Base-by-base conservation (phyloP, 345 rosid genomes). In the Eucalyptus cloeziana region DNA sequence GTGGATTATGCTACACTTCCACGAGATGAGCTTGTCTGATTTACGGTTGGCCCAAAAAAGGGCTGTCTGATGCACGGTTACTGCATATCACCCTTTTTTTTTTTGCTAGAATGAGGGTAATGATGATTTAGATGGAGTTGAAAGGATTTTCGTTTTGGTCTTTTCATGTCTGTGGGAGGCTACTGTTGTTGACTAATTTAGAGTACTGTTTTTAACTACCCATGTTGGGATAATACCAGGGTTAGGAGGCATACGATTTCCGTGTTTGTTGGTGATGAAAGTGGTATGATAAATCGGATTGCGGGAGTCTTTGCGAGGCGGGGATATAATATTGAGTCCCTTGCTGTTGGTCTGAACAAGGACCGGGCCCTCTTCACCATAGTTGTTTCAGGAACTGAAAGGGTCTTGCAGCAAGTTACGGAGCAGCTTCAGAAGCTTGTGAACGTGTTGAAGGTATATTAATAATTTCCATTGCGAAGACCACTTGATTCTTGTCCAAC, bases 341-440 rank as follows among this genome's bases (percentile, higher is more conserved):
- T 98, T 45, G 99, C 99, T 88, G 99, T 98, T 88, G 99, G 99
- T 87, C 91, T 98, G 13, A 96, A 96, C 92, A 95, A 93, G 94
- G 98, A 98, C 91, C 96, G 94, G 93, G 99, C 99, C 49, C 90
- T 98, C 54, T 98, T 97, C 94, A 98, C 98, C 87, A 96, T 98
- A 16, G 99, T 96, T 88, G 99, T 97, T 37, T 94, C 91, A 40
- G 99, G 99, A 56, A 97, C 98, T 56, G 97, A 98, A 87, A 95
- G 86, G 91, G 96, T 95, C 10, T 93, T 98, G 86, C 95, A 92
- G 86, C 99, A 98, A 91, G 97, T 98, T 88, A 94, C 94, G 43
- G 98, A 96, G 94, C 99, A 98, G 90, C 98, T 98, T 80, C 95
- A 95, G 94, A 97, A 97, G 93, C 99, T 98, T 87, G 99, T 98